phyloP scores from a whole-genome alignment of 2,329 filamentous ascomycete genomes.

The Ascochyta fabae region DNA sequence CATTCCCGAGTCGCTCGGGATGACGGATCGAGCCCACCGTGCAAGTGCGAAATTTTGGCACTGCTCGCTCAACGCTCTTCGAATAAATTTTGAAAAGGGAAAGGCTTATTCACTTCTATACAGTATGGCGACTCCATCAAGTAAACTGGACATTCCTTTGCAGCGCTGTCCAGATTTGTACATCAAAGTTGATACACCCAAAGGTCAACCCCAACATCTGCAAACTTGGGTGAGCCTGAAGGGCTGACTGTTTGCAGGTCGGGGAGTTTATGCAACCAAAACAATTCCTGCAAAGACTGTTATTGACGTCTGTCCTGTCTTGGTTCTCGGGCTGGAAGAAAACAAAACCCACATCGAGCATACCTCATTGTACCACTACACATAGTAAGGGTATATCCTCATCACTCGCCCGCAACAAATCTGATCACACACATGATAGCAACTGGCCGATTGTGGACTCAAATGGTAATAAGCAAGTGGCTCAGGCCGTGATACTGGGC shows the following conservation, averaged over 20 bases:
- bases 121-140: constrained; percentile 12
- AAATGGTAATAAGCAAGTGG: constrained; percentile 41
- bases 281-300: constrained; percentile 57
- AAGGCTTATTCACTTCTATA: background rate
- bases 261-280: constrained; percentile 59
- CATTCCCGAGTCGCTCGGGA: constrained; percentile 4
- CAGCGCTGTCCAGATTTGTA: constrained; percentile 52
- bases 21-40: constrained; percentile 1
- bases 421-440: constrained; percentile 25
- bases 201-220: constrained; percentile 45
- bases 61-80: background rate
- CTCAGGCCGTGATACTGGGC: constrained; percentile 62
- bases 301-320: constrained; percentile 60
- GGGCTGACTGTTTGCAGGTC: constrained; percentile 47
- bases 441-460: constrained; percentile 52
- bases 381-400: constrained; percentile 53
- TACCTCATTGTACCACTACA: constrained; percentile 62
- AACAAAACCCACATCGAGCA: constrained; percentile 58
- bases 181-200: constrained; percentile 58
- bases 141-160: constrained; percentile 40
- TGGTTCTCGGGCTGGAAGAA: constrained; percentile 57
- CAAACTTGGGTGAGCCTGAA: background rate
- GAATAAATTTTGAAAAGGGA: background rate
- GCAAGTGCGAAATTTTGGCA: constrained; percentile 11
- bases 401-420: background rate